phyloP scores from a whole-genome alignment of 1,284 basidiomycete species.

The Athelia psychrophila region DNA sequence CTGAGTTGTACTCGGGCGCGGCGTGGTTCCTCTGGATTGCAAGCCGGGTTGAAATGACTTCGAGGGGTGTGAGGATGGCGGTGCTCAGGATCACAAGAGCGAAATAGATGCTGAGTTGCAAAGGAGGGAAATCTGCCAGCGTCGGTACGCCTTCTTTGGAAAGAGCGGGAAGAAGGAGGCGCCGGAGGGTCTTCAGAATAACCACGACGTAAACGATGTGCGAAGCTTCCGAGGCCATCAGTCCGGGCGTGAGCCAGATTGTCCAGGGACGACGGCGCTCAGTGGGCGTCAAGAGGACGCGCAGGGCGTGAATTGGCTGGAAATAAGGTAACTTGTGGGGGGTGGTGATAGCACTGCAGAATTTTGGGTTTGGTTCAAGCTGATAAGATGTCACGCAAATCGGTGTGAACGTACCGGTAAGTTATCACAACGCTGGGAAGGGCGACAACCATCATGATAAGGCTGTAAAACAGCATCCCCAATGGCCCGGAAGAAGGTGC shows the following conservation, averaged over 20 bases:
- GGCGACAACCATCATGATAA: slow-evolving; percentile 70
- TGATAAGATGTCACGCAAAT: background rate
- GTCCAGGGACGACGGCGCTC: slow-evolving; percentile 80
- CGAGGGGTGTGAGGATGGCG: slow-evolving; percentile 71
- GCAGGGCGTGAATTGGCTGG: slow-evolving; percentile 58
- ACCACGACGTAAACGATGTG: slow-evolving; percentile 70
- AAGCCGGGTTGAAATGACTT: slow-evolving; percentile 79
- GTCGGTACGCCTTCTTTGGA: slow-evolving; percentile 22
- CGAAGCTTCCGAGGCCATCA: slow-evolving; percentile 65
- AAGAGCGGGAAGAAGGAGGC: slow-evolving; percentile 60
- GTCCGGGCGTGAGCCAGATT: slow-evolving; percentile 82
- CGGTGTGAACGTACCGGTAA: slow-evolving; percentile 52
- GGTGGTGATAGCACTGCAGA: slow-evolving; percentile 76
- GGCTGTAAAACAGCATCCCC: slow-evolving; percentile 58
- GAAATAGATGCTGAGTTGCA: slow-evolving; percentile 60
- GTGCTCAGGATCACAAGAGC: slow-evolving; percentile 61
- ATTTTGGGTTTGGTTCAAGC: background rate
- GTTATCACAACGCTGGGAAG: slow-evolving; percentile 81
- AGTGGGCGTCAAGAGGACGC: slow-evolving; percentile 77
- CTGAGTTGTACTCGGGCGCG: slow-evolving; percentile 66
- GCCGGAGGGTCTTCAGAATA: slow-evolving; percentile 64
- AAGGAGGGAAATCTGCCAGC: slow-evolving; percentile 37
- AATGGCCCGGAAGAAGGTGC: slow-evolving; percentile 23
- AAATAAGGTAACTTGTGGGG: slow-evolving; percentile 78
- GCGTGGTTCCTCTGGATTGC: slow-evolving; percentile 85